Percentiles rank a stretch among this genome's conserved stretches.
phyloP scores from a whole-genome alignment of 441 rosid genomes.

The Daphne laureola region DNA sequence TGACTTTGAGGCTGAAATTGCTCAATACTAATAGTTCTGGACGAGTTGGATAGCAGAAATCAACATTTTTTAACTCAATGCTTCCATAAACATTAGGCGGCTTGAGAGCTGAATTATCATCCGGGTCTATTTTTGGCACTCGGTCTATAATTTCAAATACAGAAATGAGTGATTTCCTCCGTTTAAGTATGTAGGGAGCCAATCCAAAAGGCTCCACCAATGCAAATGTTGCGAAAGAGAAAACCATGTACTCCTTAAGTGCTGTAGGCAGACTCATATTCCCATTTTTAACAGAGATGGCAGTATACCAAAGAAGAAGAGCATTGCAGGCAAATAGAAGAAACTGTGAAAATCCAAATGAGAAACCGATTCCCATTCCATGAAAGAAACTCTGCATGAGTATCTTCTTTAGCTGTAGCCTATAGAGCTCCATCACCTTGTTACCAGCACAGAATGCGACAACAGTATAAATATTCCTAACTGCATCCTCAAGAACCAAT shows the following conservation, averaged over 20 bases:
- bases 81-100: conserved; percentile 97
- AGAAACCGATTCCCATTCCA: conserved; percentile 92
- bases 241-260: conserved; percentile 87
- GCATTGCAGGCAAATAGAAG: conserved; percentile 98
- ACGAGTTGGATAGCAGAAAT: conserved; percentile 92
- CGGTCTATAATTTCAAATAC: conserved; percentile 95
- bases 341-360: conserved; percentile 96
- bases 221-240: conserved; percentile 97
- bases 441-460: conserved; percentile 98
- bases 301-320: conserved; percentile 94
- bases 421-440: conserved; percentile 98
- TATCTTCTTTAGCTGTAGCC: conserved; percentile 72
- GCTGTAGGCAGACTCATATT: conserved; percentile 63
- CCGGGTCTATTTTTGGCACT: conserved; percentile 92
- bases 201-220: conserved; percentile 98
- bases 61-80: conserved; percentile 87
- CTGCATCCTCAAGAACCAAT: conserved; percentile 97
- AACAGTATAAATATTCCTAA: conserved; percentile 97
- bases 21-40: conserved; percentile 88
- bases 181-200: conserved; percentile 96
- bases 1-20: conserved; percentile 94
- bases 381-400: conserved; percentile 78
- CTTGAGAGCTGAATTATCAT: conserved; percentile 80
- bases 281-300: conserved; percentile 43
- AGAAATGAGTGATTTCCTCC: conserved; percentile 85